Evolutionary conservation across 768 basidiomycete species (phyloP).

Genomic region (Boletellus ananiceps): DNA sequence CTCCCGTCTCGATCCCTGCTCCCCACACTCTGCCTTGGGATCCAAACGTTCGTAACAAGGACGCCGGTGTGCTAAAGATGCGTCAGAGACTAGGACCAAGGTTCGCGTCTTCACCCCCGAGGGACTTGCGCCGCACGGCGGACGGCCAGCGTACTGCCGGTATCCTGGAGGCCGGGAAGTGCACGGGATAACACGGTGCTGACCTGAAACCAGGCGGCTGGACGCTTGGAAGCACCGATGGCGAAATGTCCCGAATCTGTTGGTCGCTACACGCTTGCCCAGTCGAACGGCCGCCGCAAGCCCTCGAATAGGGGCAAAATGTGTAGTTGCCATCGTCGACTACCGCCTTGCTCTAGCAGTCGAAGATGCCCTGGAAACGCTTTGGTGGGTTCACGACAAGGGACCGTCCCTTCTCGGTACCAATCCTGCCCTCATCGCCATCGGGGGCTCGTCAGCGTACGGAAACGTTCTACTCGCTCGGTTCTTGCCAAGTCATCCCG

Average conservation of each 20-base stretch:
- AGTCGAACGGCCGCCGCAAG: not conserved
- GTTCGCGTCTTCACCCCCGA: conserved; percentile 63
- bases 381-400: conserved; percentile 32
- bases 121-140: conserved; percentile 41
- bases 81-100: conserved; percentile 50
- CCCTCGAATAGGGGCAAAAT: conserved; percentile 21
- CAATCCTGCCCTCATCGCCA: conserved; percentile 51
- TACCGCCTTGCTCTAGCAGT: conserved; percentile 35
- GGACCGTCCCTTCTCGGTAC: conserved; percentile 46
- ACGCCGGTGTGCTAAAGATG: conserved; percentile 46
- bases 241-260: too few relatives aligned
- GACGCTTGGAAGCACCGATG: conserved; percentile 64
- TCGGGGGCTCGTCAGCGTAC: conserved; percentile 72
- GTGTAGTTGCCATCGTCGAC: conserved; percentile 33
- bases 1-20: conserved; percentile 50
- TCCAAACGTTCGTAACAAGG: conserved; percentile 48
- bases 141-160: conserved; percentile 72
- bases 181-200: not conserved
- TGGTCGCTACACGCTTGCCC: not conserved
- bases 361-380: conserved; percentile 35
- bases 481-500: not conserved
- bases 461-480: not conserved
- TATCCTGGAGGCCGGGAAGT: conserved; percentile 58
- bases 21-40: conserved; percentile 61
- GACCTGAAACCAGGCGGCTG: conserved; percentile 53